Percentiles rank a stretch among this genome's conserved stretches.
Evolutionary conservation across 2,329 filamentous ascomycete species (phyloP).

Genomic region (Fusarium oligoseptatum): DNA sequence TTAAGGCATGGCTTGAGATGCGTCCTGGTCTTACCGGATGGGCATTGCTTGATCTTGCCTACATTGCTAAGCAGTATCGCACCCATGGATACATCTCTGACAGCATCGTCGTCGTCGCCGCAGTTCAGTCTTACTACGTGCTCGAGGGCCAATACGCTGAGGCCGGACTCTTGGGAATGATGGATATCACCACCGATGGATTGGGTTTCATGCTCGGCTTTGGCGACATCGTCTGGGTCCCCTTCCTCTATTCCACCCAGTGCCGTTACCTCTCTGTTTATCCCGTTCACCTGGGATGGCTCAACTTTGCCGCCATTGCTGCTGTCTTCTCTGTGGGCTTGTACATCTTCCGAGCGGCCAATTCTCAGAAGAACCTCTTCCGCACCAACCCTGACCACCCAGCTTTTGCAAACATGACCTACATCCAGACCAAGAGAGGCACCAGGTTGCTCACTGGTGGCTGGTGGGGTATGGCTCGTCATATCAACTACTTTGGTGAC

Average conservation of each 20-base stretch:
- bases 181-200: constrained; percentile 90
- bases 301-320: constrained; percentile 73
- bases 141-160: constrained; percentile 89
- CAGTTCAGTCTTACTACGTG: constrained; percentile 83
- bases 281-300: constrained; percentile 78
- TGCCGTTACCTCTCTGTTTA: constrained; percentile 85
- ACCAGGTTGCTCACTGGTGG: constrained; percentile 84
- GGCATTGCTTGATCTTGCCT: constrained; percentile 84
- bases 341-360: constrained; percentile 88
- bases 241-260: constrained; percentile 87
- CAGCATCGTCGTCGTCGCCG: constrained; percentile 81
- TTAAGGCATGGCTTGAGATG: constrained; percentile 89
- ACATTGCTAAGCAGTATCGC: constrained; percentile 87
- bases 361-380: constrained; percentile 95
- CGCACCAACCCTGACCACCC: constrained; percentile 85
- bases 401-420: constrained; percentile 79
- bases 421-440: constrained; percentile 84
- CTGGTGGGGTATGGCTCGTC: constrained; percentile 91
- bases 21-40: constrained; percentile 89
- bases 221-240: constrained; percentile 91
- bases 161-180: constrained; percentile 85
- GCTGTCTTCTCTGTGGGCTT: constrained; percentile 77
- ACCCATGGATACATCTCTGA: constrained; percentile 84
- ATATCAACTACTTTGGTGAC: constrained; percentile 95
- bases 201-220: constrained; percentile 95